These are phyloP conservation scores for Apiotrichum akiyoshidainum DNA, from an alignment of 1,284 basidiomycete species.

Conservation along the genomic window DNA sequence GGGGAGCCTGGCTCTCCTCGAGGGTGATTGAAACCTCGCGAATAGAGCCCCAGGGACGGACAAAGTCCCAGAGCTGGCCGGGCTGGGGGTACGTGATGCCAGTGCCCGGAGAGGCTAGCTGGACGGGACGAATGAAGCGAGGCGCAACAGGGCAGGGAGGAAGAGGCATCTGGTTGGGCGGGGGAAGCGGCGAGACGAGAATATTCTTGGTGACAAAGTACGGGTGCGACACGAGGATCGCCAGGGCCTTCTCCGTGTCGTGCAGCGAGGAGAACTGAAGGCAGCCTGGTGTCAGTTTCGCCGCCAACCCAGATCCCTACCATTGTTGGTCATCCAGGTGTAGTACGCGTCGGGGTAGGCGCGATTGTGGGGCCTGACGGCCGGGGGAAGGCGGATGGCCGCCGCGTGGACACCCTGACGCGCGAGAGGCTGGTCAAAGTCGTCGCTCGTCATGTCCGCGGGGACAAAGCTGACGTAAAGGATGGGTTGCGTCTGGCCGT, in stretches of 20 bases:
- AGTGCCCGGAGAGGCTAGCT: background rate
- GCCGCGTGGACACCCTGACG: constrained; percentile 26
- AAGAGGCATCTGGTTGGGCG: constrained; percentile 34
- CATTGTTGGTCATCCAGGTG: constrained; percentile 40
- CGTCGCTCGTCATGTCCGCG: constrained; percentile 20
- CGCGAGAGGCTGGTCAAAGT: constrained; percentile 25
- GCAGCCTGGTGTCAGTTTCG: background rate
- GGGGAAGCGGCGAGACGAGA: constrained; percentile 66
- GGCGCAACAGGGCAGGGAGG: constrained; percentile 57
- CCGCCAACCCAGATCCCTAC: constrained; percentile 12
- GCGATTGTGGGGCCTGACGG: constrained; percentile 24
- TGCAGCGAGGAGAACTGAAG: constrained; percentile 8
- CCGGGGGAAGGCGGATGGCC: constrained; percentile 23
- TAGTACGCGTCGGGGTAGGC: constrained; percentile 38
- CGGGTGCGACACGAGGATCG: constrained; percentile 70
- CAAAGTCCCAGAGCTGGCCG: constrained; percentile 63
- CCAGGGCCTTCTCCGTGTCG: constrained; percentile 75
- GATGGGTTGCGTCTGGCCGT: constrained; percentile 6
- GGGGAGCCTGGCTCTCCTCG: constrained; percentile 61
- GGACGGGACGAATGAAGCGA: constrained; percentile 34
- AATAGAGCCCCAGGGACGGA: constrained; percentile 59
- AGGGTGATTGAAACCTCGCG: constrained; percentile 31
- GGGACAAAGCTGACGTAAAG: constrained; percentile 37
- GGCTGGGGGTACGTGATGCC: background rate
- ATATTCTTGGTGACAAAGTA: constrained; percentile 59